Percentiles rank a stretch among this genome's conserved stretches.
phyloP scores from a whole-genome alignment of 495 filamentous ascomycete genomes.

The Pseudevernia furfuracea region DNA sequence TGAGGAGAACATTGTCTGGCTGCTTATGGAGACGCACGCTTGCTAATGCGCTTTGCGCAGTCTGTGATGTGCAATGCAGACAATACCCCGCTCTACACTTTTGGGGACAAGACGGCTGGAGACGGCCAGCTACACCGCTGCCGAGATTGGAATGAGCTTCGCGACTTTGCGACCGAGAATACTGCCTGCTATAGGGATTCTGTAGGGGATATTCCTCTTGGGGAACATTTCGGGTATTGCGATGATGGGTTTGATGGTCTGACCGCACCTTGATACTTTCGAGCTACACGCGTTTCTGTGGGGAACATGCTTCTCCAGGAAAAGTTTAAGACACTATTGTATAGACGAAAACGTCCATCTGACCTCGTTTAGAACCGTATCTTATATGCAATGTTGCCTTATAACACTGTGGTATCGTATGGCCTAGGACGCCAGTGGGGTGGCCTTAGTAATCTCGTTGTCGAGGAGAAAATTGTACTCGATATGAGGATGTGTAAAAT shows the following conservation, averaged over 20 bases:
- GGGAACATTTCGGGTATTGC: slow-evolving; percentile 24
- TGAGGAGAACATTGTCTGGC: background rate
- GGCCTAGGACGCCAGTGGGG: too few relatives aligned
- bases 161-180: slow-evolving; percentile 22
- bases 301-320: background rate
- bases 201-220: slow-evolving; percentile 7
- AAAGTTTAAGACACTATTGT: too few relatives aligned
- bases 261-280: background rate
- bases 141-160: slow-evolving; percentile 18
- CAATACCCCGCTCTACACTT: slow-evolving; percentile 22
- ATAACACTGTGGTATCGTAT: too few relatives aligned
- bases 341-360: too few relatives aligned
- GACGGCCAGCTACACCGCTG: slow-evolving; percentile 20
- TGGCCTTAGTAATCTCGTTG: too few relatives aligned
- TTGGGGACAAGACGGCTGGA: slow-evolving; percentile 19
- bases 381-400: too few relatives aligned
- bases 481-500: too few relatives aligned
- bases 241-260: slow-evolving; percentile 21
- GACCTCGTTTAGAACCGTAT: too few relatives aligned
- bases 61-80: slow-evolving; percentile 20
- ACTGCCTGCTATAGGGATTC: slow-evolving; percentile 20
- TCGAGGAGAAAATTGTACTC: too few relatives aligned
- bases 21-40: background rate
- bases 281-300: background rate
- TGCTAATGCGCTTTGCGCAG: slow-evolving; percentile 7